A percentile compares a stretch with the other conserved stretches of the same genome.
Conservation (phyloP, 176 grass and related monocot species). For the Hyparrhenia diplandra region DNA sequence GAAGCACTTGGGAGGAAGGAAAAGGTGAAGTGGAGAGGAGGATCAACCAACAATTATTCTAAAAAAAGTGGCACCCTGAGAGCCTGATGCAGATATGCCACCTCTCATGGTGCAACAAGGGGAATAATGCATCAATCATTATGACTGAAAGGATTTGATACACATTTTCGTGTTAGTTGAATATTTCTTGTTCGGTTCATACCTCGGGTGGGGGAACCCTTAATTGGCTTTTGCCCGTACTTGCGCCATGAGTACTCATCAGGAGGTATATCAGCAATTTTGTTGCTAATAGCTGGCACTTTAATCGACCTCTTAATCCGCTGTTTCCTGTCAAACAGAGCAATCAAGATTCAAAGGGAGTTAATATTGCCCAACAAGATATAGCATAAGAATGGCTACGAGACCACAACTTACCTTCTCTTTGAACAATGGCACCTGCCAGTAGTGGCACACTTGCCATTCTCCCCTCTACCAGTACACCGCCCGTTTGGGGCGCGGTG, state of each 20-base stretch:
- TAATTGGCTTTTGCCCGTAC: conserved; percentile 97
- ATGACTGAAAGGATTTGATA: conserved; percentile 5
- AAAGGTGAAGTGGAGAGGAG: conserved; percentile 32
- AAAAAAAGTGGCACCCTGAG: conserved; percentile 33
- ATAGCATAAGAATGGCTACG: not conserved
- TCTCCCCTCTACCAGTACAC: conserved; percentile 52
- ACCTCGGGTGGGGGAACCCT: conserved; percentile 99
- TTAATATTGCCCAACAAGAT: not conserved
- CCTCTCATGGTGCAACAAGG: conserved; percentile 29
- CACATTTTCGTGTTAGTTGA: conserved; percentile 11
- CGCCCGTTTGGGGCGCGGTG: conserved; percentile 42
- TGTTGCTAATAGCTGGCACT: conserved; percentile 94
- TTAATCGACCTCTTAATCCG: conserved; percentile 88
- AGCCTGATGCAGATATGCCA: conserved; percentile 38
- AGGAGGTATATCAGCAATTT: conserved; percentile 85
- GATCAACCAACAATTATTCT: conserved; percentile 44
- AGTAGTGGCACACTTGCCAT: conserved; percentile 63
- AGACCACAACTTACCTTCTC: conserved; percentile 53
- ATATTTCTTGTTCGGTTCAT: conserved; percentile 29
- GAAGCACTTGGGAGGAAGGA: conserved; percentile 31
- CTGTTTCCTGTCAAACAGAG: conserved; percentile 52
- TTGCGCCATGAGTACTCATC: conserved; percentile 98
- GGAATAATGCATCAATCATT: conserved; percentile 29
- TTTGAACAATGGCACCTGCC: conserved; percentile 88
- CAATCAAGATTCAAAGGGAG: not conserved